Evolutionary conservation across 2,329 filamentous ascomycete genomes (phyloP), one percentile per base, ranked within the genome.

Genomic region (Monosporascus sp.): DNA sequence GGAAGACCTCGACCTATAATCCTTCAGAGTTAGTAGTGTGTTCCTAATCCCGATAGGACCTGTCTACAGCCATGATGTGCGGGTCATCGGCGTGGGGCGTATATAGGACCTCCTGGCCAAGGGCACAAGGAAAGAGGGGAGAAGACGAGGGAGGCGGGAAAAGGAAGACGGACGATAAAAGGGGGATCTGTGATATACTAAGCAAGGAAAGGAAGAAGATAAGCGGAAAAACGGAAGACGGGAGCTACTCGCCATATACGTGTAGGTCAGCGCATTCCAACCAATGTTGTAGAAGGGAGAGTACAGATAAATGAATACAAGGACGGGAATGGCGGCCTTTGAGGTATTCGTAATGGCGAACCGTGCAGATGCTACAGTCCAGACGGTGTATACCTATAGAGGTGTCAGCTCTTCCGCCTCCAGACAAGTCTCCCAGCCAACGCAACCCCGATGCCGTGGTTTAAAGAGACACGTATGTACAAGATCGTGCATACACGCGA

Each of bases 221-320:
- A 41, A 41, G 38, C 7, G 17, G 17, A 14, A 20, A 20, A 9
- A n/a, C 18, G 17, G 38, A 20, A 11, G 18, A 41, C 2, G 38
- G 17, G 38, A 5, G 20, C 28, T 31, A 51, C 56, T 59, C 54
- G 57, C 58, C 43, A 46, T 55, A 49, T 73, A 74, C 1, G 72
- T 72, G 54, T 72, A 74, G 0, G 65, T 64, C 1, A 69, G 55
- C 5, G 62, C 63, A 51, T 69, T 69, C 65, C 65, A 70, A 17
- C 67, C 67, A n/a, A 72, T 64, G 54, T 72, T 71, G 58, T 72
- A 72, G 48, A 72, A 69, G 57, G 67, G 58, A 0, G 68, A 74
- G 52, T 74, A 75, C n/a, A 72, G 59, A 53, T 70, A 76, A 7
- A 75, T 74, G 44, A 73, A 74, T 6, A 72, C 68, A n/a, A 75